These are phyloP conservation scores for Passiflora organensis DNA, from an alignment of 345 rosid genomes.

Conservation along the genomic window DNA sequence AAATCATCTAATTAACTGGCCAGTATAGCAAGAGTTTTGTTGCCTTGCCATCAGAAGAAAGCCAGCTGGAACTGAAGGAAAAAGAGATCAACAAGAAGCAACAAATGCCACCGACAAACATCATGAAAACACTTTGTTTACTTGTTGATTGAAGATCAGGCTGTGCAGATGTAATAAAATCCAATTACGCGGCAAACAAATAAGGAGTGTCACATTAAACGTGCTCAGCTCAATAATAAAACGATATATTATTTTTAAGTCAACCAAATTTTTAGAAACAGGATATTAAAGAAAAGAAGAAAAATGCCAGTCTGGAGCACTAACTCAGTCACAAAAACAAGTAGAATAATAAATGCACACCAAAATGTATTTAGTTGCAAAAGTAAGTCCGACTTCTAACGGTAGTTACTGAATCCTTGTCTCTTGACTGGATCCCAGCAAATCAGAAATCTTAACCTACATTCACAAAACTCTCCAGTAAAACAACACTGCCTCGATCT, in stretches of 20 bases:
- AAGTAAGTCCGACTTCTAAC: background rate
- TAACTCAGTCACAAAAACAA: background rate
- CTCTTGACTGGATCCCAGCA: background rate
- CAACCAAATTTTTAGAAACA: too few relatives aligned
- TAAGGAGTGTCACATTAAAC: too few relatives aligned
- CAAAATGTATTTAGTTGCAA: background rate
- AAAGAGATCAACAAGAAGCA: background rate
- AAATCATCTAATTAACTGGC: background rate
- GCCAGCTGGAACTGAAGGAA: background rate
- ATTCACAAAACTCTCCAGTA: constrained; percentile 3
- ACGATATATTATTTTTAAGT: too few relatives aligned
- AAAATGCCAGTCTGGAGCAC: background rate
- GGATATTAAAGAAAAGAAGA: background rate
- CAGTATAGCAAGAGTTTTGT: too few relatives aligned
- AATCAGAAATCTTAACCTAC: background rate
- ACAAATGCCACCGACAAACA: background rate
- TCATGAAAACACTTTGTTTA: background rate
- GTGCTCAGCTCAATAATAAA: background rate
- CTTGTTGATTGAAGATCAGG: background rate
- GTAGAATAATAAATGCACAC: background rate
- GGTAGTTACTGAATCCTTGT: background rate
- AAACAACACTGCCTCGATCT: background rate
- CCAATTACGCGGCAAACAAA: too few relatives aligned
- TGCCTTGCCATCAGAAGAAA: background rate
- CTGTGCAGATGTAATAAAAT: too few relatives aligned